These are phyloP conservation scores for Mycena maculata DNA, from an alignment of 768 basidiomycete species.

Conservation along the genomic window DNA sequence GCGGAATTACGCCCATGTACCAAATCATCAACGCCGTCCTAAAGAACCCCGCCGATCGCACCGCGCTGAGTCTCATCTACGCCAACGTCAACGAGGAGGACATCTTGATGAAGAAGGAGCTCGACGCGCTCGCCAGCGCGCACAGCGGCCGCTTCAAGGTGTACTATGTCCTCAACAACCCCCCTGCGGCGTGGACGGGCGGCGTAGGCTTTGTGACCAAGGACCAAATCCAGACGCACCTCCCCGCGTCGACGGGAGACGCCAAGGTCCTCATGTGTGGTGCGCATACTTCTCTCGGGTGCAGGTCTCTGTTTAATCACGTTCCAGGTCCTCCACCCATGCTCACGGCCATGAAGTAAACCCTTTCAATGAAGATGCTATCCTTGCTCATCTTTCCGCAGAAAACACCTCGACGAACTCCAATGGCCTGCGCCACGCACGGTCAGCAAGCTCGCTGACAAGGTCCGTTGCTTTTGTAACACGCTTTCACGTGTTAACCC, in stretches of 20 bases:
- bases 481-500: background rate
- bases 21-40: conserved; percentile 96
- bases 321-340: conserved; percentile 70
- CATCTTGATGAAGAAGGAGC: conserved; percentile 89
- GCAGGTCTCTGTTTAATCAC: conserved; percentile 6
- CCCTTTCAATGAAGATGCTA: conserved; percentile 25
- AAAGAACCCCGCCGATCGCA: conserved; percentile 88
- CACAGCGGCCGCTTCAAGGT: conserved; percentile 77
- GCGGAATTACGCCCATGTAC: conserved; percentile 99
- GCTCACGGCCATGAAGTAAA: conserved; percentile 65
- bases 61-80: conserved; percentile 89
- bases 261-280: conserved; percentile 93
- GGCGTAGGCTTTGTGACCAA: conserved; percentile 94
- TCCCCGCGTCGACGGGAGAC: conserved; percentile 74
- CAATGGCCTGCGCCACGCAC: conserved; percentile 89
- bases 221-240: conserved; percentile 86
- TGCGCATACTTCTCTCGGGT: conserved; percentile 33
- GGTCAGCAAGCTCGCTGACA: conserved; percentile 93
- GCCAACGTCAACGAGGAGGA: conserved; percentile 95
- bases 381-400: conserved; percentile 44
- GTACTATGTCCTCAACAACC: conserved; percentile 95
- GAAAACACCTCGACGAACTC: conserved; percentile 90
- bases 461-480: conserved; percentile 56
- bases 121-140: conserved; percentile 78
- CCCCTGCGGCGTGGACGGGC: conserved; percentile 86